These are phyloP conservation scores for Quercus alba DNA, from an alignment of 306 rosid genomes.

Conservation along the genomic window DNA sequence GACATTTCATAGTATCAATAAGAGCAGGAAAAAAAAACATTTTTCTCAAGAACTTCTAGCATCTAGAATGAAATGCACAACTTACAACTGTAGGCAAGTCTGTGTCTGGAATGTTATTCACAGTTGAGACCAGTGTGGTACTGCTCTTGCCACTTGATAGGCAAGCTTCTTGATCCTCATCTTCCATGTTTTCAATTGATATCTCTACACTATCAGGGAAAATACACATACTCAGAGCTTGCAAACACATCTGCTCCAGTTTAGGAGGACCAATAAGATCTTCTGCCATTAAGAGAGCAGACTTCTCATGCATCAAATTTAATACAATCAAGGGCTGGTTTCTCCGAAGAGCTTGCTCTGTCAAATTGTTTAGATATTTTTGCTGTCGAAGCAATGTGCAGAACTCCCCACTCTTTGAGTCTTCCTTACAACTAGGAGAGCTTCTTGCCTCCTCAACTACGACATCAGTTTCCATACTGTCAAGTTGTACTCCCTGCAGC, in stretches of 20 bases:
- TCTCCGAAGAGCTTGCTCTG: conserved; percentile 82
- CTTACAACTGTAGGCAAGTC: conserved; percentile 75
- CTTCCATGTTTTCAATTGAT: conserved; percentile 42
- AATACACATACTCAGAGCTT: conserved; percentile 63
- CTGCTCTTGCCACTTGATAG: conserved; percentile 39
- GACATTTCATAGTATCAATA: not conserved
- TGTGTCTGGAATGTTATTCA: conserved; percentile 39
- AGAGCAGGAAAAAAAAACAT: not conserved
- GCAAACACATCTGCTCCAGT: conserved; percentile 79
- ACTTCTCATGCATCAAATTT: conserved; percentile 66
- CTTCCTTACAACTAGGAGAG: conserved; percentile 46
- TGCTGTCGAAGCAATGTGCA: conserved; percentile 64
- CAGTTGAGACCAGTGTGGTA: conserved; percentile 35
- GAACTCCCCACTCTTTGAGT: conserved; percentile 50
- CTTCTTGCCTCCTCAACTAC: conserved; percentile 42
- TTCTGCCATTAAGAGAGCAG: conserved; percentile 36
- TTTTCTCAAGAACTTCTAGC: not conserved
- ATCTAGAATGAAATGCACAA: conserved; percentile 13
- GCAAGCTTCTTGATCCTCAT: conserved; percentile 44
- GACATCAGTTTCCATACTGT: conserved; percentile 48
- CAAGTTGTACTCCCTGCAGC: conserved; percentile 74
- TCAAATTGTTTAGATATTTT: conserved; percentile 65
- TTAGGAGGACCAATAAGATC: conserved; percentile 52
- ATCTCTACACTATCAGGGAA: conserved; percentile 63
- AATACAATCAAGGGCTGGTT: conserved; percentile 71